Conservation (phyloP, 1,284 basidiomycete genomes). For the Heliocybe sulcata region DNA sequence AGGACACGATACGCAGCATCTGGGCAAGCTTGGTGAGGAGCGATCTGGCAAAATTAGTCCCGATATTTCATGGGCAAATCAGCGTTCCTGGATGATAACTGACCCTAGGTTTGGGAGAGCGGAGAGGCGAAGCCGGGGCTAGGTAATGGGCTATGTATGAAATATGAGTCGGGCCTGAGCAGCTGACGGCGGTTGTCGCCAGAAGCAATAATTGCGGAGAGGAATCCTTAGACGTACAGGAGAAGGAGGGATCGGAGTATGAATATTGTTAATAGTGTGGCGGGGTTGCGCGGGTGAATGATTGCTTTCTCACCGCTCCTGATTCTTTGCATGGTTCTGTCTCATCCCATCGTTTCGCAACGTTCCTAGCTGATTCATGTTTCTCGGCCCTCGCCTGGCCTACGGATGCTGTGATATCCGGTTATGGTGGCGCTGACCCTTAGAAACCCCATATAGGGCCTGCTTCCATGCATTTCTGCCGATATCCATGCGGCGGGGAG, state of each 20-base stretch:
- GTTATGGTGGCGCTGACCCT: constrained; percentile 1
- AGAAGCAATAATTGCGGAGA: neutral
- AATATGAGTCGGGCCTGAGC: neutral
- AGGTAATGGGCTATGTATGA: neutral
- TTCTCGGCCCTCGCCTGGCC: constrained; percentile 1
- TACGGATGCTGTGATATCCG: constrained; percentile 1
- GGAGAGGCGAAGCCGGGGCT: neutral
- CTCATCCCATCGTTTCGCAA: neutral
- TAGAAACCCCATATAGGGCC: constrained; percentile 1
- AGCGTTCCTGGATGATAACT: constrained; percentile 1
- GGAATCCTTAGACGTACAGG: neutral
- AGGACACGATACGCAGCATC: neutral
- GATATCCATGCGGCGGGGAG: constrained; percentile 4
- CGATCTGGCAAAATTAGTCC: neutral
- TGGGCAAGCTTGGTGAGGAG: constrained; percentile 1
- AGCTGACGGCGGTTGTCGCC: neutral
- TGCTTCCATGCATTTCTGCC: constrained; percentile 7
- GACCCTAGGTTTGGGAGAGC: neutral
- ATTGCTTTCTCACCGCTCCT: neutral
- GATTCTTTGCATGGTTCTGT: neutral
- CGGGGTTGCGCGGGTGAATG: neutral
- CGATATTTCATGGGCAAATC: neutral
- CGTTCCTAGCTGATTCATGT: neutral
- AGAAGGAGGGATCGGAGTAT: constrained; percentile 1
- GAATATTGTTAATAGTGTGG: neutral